Evolutionary conservation across 2,329 filamentous ascomycete genomes (phyloP).

Genomic region (Xylariales sp.): DNA sequence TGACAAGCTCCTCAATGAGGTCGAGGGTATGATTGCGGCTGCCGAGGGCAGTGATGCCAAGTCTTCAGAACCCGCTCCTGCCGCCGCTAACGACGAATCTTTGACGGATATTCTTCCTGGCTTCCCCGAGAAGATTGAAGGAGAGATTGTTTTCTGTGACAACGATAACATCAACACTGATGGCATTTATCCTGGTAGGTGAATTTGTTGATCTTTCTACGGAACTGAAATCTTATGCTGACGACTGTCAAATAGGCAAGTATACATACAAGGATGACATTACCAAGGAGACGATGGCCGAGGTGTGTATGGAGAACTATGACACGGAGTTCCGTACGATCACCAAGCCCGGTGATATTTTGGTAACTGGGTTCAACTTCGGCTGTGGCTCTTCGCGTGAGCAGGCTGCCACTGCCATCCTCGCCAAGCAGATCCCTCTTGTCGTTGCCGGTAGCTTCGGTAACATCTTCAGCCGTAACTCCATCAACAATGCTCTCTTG

Average conservation of each 20-base stretch:
- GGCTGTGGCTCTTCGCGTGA: constrained; percentile 79
- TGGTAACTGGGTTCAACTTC: constrained; percentile 86
- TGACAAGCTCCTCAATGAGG: constrained; percentile 64
- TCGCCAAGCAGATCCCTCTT: constrained; percentile 75
- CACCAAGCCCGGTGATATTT: constrained; percentile 68
- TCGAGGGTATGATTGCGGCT: constrained; percentile 56
- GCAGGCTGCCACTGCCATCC: constrained; percentile 82
- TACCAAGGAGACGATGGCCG: constrained; percentile 72
- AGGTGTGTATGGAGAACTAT: constrained; percentile 93
- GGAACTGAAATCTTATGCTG: no score
- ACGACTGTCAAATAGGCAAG: no score
- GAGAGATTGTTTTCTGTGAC: constrained; percentile 86
- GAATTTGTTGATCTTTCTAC: no score
- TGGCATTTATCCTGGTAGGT: constrained; percentile 86
- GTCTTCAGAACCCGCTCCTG: constrained; percentile 21
- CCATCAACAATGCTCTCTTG: constrained; percentile 76
- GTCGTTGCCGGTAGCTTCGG: constrained; percentile 78
- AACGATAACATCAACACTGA: constrained; percentile 79
- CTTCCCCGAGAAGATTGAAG: constrained; percentile 77
- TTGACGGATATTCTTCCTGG: constrained; percentile 73
- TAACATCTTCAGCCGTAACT: constrained; percentile 77
- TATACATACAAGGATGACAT: constrained; percentile 91
- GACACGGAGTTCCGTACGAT: constrained; percentile 64
- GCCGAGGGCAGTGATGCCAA: constrained; percentile 45
- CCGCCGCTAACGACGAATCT: constrained; percentile 28